These are phyloP conservation scores for Mycosphaerelloides madeirae DNA, from an alignment of 2,329 filamentous ascomycete genomes.

Conservation along the genomic window DNA sequence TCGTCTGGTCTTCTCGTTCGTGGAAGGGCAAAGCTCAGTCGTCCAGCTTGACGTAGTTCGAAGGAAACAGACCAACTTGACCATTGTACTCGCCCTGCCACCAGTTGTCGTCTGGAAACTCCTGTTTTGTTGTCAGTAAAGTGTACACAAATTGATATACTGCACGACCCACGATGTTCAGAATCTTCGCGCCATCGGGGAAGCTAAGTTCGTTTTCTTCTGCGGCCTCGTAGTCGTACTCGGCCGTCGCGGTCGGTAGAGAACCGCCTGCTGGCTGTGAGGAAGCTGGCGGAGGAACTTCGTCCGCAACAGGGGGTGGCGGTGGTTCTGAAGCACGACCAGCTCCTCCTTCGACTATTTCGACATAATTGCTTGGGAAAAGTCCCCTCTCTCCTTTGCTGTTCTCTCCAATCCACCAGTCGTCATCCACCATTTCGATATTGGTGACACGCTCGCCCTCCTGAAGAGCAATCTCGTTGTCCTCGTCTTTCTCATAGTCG, in stretches of 20 bases:
- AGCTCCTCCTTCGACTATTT: constrained; percentile 59
- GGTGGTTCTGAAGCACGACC: constrained; percentile 37
- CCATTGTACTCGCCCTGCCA: constrained; percentile 88
- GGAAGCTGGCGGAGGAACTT: constrained; percentile 23
- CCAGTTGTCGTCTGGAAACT: constrained; percentile 98
- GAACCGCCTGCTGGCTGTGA: constrained; percentile 42
- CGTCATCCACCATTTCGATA: constrained; percentile 95
- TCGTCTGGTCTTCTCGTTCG: background rate
- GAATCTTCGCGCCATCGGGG: constrained; percentile 80
- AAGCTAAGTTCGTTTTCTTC: constrained; percentile 88
- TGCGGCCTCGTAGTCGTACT: constrained; percentile 95
- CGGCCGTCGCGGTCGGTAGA: constrained; percentile 62
- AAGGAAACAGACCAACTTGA: constrained; percentile 71
- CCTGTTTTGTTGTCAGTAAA: constrained; percentile 45
- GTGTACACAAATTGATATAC: background rate
- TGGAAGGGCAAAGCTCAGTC: constrained; percentile 28
- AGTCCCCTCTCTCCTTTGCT: constrained; percentile 75
- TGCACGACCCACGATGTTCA: constrained; percentile 61
- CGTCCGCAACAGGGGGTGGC: constrained; percentile 33
- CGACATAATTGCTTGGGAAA: constrained; percentile 97
- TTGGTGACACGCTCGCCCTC: constrained; percentile 86
- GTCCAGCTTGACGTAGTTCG: constrained; percentile 48
- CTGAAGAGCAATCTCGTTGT: constrained; percentile 87
- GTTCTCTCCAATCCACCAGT: constrained; percentile 99
- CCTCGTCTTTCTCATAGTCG: constrained; percentile 96